Evolutionary conservation across 176 grass and related monocot genomes (phyloP).

Genomic region (Oryza officinalis): DNA sequence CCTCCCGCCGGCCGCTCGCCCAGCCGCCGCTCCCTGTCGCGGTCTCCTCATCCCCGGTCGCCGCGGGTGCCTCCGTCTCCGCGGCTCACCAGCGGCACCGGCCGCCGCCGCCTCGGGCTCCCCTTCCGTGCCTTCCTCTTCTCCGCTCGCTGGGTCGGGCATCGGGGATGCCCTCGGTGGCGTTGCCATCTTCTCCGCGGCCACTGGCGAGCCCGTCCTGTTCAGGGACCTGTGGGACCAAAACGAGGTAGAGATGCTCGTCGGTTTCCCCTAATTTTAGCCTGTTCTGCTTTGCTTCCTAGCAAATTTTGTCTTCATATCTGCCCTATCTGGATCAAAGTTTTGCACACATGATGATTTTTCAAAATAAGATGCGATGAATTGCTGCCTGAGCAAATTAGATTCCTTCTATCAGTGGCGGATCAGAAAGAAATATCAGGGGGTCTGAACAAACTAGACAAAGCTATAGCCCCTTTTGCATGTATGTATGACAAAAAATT

Average conservation of each 20-base stretch:
- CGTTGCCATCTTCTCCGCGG: conserved; percentile 58
- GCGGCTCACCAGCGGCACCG: conserved; percentile 1
- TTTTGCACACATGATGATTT: background rate
- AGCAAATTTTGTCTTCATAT: background rate
- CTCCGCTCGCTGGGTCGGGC: background rate
- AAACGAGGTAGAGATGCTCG: conserved; percentile 44
- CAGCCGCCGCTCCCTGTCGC: conserved; percentile 1
- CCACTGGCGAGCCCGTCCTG: conserved; percentile 65
- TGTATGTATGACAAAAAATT: too few species aligned
- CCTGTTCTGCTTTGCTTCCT: background rate
- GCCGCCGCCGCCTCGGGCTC: conserved; percentile 25
- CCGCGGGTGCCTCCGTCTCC: background rate
- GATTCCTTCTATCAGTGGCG: too few species aligned
- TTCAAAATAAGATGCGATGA: background rate
- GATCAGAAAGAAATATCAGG: too few species aligned
- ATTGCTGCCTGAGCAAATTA: background rate
- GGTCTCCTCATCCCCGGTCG: background rate
- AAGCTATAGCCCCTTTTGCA: too few species aligned
- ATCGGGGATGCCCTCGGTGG: conserved; percentile 46
- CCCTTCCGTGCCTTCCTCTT: conserved; percentile 16
- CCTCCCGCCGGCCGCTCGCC: background rate
- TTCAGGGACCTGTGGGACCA: conserved; percentile 75
- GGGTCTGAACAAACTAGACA: too few species aligned
- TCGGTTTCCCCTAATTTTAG: conserved; percentile 6
- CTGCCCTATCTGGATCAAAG: background rate